Evolutionary conservation across 2,329 filamentous ascomycete genomes (phyloP).

Genomic region (Plenodomus tracheiphilus): DNA sequence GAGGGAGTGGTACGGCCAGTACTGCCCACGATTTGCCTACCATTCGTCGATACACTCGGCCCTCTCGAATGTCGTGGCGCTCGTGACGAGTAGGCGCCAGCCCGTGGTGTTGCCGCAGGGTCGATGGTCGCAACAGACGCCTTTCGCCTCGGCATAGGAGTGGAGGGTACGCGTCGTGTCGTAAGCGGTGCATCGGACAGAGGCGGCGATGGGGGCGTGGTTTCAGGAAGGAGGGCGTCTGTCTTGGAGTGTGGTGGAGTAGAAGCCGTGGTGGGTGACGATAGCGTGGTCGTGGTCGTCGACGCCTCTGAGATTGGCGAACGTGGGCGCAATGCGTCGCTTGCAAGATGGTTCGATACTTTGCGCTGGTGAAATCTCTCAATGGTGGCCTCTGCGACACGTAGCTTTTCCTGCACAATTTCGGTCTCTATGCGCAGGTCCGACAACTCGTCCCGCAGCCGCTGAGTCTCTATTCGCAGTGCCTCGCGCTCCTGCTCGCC

Average conservation of each 20-base stretch:
- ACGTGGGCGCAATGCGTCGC: slow-evolving; percentile 56
- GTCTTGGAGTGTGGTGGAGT: slow-evolving; percentile 77
- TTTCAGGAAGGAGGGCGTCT: slow-evolving; percentile 64
- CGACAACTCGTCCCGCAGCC: slow-evolving; percentile 85
- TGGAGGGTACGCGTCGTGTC: slow-evolving; percentile 45
- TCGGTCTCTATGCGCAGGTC: slow-evolving; percentile 95
- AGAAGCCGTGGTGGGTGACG: slow-evolving; percentile 85
- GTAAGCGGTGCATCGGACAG: slow-evolving; percentile 81
- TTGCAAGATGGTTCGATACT: slow-evolving; percentile 53
- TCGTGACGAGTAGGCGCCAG: slow-evolving; percentile 49
- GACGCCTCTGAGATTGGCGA: slow-evolving; percentile 77
- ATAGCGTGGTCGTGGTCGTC: slow-evolving; percentile 78
- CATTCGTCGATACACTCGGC: slow-evolving; percentile 61
- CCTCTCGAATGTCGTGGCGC: slow-evolving; percentile 57
- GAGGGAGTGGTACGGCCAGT: slow-evolving; percentile 52
- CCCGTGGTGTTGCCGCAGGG: slow-evolving; percentile 57
- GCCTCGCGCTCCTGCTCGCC: slow-evolving; percentile 90
- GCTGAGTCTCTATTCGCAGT: slow-evolving; percentile 86
- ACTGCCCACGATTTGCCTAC: slow-evolving; percentile 24
- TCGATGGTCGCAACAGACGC: slow-evolving; percentile 57
- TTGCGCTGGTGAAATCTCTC: slow-evolving; percentile 56
- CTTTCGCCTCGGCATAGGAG: slow-evolving; percentile 45
- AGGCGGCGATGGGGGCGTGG: slow-evolving; percentile 89
- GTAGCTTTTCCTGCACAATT: slow-evolving; percentile 91
- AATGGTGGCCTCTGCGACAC: slow-evolving; percentile 63